A percentile compares a stretch with the other conserved stretches of the same genome.
phyloP scores from a whole-genome alignment of 2,329 filamentous ascomycete genomes.

The Balansia obtecta region DNA sequence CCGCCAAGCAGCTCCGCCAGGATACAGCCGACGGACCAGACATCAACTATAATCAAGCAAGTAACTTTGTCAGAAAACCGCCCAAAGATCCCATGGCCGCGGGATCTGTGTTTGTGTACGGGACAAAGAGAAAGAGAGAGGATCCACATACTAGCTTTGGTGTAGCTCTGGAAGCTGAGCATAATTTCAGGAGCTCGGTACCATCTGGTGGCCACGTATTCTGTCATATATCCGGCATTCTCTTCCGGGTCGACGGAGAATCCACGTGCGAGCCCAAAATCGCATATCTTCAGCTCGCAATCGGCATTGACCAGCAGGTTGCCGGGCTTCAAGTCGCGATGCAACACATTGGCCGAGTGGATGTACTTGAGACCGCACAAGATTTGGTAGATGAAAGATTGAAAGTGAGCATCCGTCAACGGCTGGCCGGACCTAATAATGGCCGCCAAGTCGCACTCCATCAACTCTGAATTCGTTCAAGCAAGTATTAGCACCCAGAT shows the following conservation, averaged over 20 bases:
- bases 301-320: slow-evolving; percentile 97
- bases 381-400: slow-evolving; percentile 99
- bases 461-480: slow-evolving; percentile 57
- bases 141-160: slow-evolving; percentile 98
- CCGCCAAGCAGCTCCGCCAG: slow-evolving; percentile 91
- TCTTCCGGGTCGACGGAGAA: slow-evolving; percentile 97
- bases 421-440: slow-evolving; percentile 97
- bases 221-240: slow-evolving; percentile 98
- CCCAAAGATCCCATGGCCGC: too few species aligned
- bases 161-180: slow-evolving; percentile 99
- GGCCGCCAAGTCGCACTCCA: slow-evolving; percentile 96
- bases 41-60: slow-evolving; percentile 92
- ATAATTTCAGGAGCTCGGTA: slow-evolving; percentile 94
- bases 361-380: slow-evolving; percentile 98
- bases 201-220: slow-evolving; percentile 97
- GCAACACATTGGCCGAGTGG: slow-evolving; percentile 93
- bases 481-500: neutral
- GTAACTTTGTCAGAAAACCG: too few species aligned
- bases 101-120: too few species aligned
- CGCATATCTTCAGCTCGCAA: slow-evolving; percentile 98
- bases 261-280: slow-evolving; percentile 91
- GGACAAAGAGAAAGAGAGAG: too few species aligned
- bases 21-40: slow-evolving; percentile 98
- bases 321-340: slow-evolving; percentile 92
- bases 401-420: slow-evolving; percentile 95